Evolutionary conservation across 208 protist genomes (phyloP), one percentile per base, ranked within the genome.

Genomic region (Crithidia acanthocephali): DNA sequence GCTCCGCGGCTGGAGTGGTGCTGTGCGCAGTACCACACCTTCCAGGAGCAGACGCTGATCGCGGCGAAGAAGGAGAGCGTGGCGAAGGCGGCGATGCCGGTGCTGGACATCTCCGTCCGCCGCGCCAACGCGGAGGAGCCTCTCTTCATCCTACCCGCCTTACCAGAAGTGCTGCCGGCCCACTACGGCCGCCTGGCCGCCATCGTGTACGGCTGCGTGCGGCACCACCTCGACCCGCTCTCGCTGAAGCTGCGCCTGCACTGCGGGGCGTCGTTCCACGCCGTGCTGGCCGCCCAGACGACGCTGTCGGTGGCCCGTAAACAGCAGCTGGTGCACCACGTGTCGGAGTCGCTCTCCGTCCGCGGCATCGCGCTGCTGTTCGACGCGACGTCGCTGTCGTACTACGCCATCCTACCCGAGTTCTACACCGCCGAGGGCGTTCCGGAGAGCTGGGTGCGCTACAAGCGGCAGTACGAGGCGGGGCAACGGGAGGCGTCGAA

Each of bases 1-100:
- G 65, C 63, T 15, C 84, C 88, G 11, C 87, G 82, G 7, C 65
- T 91, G 33, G 83, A 87, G 52, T 80, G 79, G 59, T 88, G 78
- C 50, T 47, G 88, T 4, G 52, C 53, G 11, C 32, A 69, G n/a
- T 81, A 62, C 68, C 47, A n/a, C 22, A 22, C 5, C 16, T 42
- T 48, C 28, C 28, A 77, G 7, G 63, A 18, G 0, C 7, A 32
- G 27, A 27, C 33, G 0, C 5, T 58, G 3, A 33, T 72, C 0
- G 56, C 58, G 30, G 6, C 16, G 33, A 76, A 72, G 50, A 75
- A 78, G 33, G 69, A 79, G 47, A 44, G 51, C 4, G 47, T 7
- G 1, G 27, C 35, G 48, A n/a, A 25, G 23, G 32, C 56, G 11
- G 35, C n/a, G 27, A 25, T 51, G 70, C 65, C 60, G 48, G 44